Conservation (phyloP, 2,329 filamentous ascomycete species). For the Elsinoe necatrix region DNA sequence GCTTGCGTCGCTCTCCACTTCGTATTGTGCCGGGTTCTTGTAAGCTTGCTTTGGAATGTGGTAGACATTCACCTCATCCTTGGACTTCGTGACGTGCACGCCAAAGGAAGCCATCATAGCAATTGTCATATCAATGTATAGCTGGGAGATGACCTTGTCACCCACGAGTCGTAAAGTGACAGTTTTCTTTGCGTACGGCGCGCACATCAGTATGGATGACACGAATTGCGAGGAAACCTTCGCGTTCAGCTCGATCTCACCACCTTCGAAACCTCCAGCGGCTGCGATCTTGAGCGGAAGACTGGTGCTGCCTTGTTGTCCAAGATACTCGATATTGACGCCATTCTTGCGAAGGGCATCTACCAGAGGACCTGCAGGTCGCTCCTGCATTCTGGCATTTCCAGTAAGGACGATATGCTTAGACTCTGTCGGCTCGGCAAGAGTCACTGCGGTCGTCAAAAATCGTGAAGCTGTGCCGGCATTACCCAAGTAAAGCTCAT, state of each 20-base stretch:
- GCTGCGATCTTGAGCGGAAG: slow-evolving; percentile 77
- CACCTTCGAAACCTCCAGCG: slow-evolving; percentile 73
- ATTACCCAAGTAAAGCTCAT: slow-evolving; percentile 86
- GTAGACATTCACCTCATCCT: slow-evolving; percentile 79
- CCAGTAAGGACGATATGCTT: slow-evolving; percentile 76
- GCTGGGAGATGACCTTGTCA: slow-evolving; percentile 94
- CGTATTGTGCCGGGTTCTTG: slow-evolving; percentile 74
- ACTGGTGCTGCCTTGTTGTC: slow-evolving; percentile 72
- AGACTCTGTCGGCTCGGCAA: slow-evolving; percentile 59
- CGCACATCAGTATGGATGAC: slow-evolving; percentile 91
- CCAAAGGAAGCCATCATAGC: slow-evolving; percentile 96
- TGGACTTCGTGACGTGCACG: slow-evolving; percentile 66
- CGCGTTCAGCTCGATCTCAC: slow-evolving; percentile 81
- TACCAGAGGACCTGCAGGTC: slow-evolving; percentile 87
- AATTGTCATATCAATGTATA: slow-evolving; percentile 98
- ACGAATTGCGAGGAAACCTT: slow-evolving; percentile 99
- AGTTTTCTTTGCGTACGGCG: slow-evolving; percentile 88
- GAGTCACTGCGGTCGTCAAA: slow-evolving; percentile 79
- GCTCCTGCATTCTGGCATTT: slow-evolving; percentile 91
- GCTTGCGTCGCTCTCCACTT: slow-evolving; percentile 93
- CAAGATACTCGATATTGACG: slow-evolving; percentile 77
- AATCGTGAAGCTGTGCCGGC: slow-evolving; percentile 94
- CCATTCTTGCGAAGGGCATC: slow-evolving; percentile 83
- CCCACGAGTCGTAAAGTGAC: slow-evolving; percentile 85
- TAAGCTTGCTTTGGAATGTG: slow-evolving; percentile 82